phyloP scores from a whole-genome alignment of 2,329 filamentous ascomycete species.

The Sarocladiaceae sp. region DNA sequence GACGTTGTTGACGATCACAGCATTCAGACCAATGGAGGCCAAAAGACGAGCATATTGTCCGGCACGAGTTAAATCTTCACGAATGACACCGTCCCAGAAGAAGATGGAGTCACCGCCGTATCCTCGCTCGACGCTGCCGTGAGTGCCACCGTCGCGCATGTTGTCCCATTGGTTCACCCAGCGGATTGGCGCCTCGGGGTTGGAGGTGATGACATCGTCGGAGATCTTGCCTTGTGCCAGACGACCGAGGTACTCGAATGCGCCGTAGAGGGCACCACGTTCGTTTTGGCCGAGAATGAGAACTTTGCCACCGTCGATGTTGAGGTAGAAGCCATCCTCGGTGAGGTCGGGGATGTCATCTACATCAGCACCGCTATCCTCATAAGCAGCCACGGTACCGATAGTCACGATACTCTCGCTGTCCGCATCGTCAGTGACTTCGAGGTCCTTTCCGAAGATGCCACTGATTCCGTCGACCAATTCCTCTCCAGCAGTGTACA shows the following conservation, averaged over 20 bases:
- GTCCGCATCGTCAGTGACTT: conserved; percentile 18
- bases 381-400: conserved; percentile 18
- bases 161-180: conserved; percentile 77
- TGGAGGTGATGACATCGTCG: conserved; percentile 42
- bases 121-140: conserved; percentile 60
- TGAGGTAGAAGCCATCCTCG: conserved; percentile 60
- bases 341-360: conserved; percentile 35
- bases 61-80: conserved; percentile 56
- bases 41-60: conserved; percentile 61
- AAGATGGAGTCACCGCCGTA: conserved; percentile 67
- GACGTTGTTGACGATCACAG: conserved; percentile 66
- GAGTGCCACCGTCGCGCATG: conserved; percentile 40
- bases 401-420: conserved; percentile 15
- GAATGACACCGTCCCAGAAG: conserved; percentile 54
- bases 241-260: conserved; percentile 64
- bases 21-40: conserved; percentile 64
- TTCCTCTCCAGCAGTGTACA: conserved; percentile 56
- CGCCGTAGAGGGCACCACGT: conserved; percentile 63
- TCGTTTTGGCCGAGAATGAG: conserved; percentile 62
- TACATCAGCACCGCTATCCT: conserved; percentile 24
- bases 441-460: conserved; percentile 48
- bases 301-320: conserved; percentile 38
- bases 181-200: conserved; percentile 56
- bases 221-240: conserved; percentile 57
- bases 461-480: conserved; percentile 52